Percentiles rank a stretch among this genome's conserved stretches.
Evolutionary conservation across 2,329 filamentous ascomycete species (phyloP).

Genomic region (Waltergamsia citrina): DNA sequence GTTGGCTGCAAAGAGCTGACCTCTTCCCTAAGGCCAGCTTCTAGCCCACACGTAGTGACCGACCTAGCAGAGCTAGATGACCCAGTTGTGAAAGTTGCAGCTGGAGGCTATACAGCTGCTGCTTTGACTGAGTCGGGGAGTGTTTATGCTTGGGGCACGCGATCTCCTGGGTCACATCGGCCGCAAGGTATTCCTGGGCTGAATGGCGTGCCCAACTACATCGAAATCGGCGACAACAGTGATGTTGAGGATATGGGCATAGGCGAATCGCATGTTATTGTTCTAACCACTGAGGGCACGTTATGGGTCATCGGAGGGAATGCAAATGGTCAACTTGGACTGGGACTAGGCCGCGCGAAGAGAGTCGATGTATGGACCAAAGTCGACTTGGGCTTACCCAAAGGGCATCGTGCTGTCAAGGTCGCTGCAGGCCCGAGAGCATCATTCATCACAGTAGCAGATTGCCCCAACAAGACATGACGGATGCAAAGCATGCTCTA

Average conservation of each 20-base stretch:
- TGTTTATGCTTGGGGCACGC: conserved; percentile 51
- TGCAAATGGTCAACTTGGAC: conserved; percentile 48
- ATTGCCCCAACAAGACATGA: not conserved
- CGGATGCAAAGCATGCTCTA: conserved; percentile 14
- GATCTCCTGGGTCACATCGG: conserved; percentile 13
- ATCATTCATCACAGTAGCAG: conserved; percentile 33
- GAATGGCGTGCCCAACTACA: conserved; percentile 26
- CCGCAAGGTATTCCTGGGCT: conserved; percentile 20
- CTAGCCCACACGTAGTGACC: conserved; percentile 27
- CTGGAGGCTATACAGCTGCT: conserved; percentile 46
- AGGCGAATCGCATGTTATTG: conserved; percentile 49
- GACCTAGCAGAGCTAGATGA: conserved; percentile 42
- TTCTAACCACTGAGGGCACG: conserved; percentile 35
- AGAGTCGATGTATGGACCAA: conserved; percentile 24
- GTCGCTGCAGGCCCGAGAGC: conserved; percentile 39
- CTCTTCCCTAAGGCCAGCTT: no score
- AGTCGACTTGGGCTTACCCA: conserved; percentile 16
- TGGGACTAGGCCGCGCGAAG: conserved; percentile 13
- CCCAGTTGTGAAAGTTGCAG: conserved; percentile 41
- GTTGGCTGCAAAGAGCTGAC: no score
- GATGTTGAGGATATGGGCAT: conserved; percentile 49
- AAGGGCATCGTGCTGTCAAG: conserved; percentile 19
- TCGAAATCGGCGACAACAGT: conserved; percentile 32
- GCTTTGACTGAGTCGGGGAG: conserved; percentile 48
- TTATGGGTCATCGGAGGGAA: conserved; percentile 50